These are phyloP conservation scores for Aphanomyces euteiches DNA, from an alignment of 352 stramenopile species.

Conservation along the genomic window DNA sequence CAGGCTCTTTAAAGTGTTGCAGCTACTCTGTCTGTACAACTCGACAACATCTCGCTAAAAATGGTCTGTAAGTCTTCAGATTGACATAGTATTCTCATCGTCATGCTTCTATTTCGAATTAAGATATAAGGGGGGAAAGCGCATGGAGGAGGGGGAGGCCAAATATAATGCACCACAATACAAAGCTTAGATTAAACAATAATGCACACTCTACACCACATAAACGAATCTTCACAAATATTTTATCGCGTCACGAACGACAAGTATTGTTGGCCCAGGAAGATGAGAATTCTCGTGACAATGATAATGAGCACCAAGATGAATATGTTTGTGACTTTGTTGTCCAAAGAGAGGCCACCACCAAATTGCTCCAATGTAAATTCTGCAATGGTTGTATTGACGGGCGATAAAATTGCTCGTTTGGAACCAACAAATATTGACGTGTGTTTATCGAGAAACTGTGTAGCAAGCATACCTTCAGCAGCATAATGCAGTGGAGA, in stretches of 20 bases:
- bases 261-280: not conserved
- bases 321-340: conserved; percentile 3
- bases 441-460: conserved; percentile 16
- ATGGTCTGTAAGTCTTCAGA: too few species aligned
- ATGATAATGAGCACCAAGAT: not conserved
- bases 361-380: conserved; percentile 1
- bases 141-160: too few species aligned
- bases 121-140: too few species aligned
- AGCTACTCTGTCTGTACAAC: too few species aligned
- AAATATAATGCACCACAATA: too few species aligned
- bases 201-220: too few species aligned
- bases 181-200: too few species aligned
- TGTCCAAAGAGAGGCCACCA: conserved; percentile 1
- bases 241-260: conserved; percentile 18
- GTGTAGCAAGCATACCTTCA: conserved; percentile 28
- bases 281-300: not conserved
- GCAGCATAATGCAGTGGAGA: conserved; percentile 28
- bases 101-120: too few species aligned
- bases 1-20: too few species aligned
- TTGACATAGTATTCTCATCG: too few species aligned
- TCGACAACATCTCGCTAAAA: too few species aligned
- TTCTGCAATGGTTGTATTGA: not conserved
- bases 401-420: not conserved
- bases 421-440: conserved; percentile 21
- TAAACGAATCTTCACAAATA: too few species aligned